Base-by-base conservation (phyloP, 257 asterid genomes). In the Knoxia roxburghii region DNA sequence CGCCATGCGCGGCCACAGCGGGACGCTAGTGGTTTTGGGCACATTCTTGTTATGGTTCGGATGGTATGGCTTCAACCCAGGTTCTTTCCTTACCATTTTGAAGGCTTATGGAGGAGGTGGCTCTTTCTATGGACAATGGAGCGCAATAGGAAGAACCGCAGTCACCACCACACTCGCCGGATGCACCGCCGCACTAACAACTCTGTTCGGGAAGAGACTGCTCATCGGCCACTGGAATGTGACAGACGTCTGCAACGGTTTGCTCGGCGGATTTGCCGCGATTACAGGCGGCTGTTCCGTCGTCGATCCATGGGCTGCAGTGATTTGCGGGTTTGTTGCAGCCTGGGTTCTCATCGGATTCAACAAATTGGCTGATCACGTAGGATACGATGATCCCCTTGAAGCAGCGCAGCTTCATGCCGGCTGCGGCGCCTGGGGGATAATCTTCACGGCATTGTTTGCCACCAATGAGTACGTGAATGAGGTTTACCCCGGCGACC, bases 371-470 rank as follows among this genome's bases (percentile, higher is more conserved):
- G 85, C 84, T 27, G 86, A 77, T 68, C 73, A 26, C 62, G 49
- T 60, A 21, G 56, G 18, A 17, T 84, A 81, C 64, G 86, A 84
- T 41, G 85, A 84, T 72, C 88, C 88, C 13, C 50, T 84, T 54
- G 85, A 79, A 75, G 86, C 86, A n/a, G 86, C 89, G 12, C 89
- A 81, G 50, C 79, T 79, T 35, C 86, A 81, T 51, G 88, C 81
- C 2, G 88, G 86, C 0, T 83, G 88, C 53, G 86, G 88, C 1
- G 74, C 84, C 55, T 83, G 86, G 86, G 88, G 84, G 5, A 58
- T 83, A 5, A 53, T 83, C 4, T 83, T 83, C 68, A 83, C 88
- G 4, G 88, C 76, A 2, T 56, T 83, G 45, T 83, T 83, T 33
- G 86, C 86, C 3, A 67, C 13, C 18, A 56, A 74, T 18, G 45